Conservation (phyloP, 257 asterid species). For the Solanum pimpinellifolium region DNA sequence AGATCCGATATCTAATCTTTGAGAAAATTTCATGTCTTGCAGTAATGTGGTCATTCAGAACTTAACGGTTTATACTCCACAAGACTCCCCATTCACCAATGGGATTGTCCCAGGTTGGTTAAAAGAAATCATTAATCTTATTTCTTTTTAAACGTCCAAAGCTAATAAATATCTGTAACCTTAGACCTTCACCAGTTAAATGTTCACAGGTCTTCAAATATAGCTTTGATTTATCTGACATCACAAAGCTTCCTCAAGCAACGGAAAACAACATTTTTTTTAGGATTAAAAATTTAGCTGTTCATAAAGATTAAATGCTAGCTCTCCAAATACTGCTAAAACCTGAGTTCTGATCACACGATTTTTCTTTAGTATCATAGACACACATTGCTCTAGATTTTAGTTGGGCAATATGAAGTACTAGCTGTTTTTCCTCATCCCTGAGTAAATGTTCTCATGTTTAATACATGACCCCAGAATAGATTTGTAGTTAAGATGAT, state of each 20-base stretch:
- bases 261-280: neutral
- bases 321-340: neutral
- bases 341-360: neutral
- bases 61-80: slow-evolving; percentile 64
- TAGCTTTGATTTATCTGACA: neutral
- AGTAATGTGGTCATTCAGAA: slow-evolving; percentile 88
- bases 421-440: neutral
- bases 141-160: neutral
- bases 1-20: neutral
- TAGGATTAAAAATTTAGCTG: neutral
- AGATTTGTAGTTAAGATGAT: neutral
- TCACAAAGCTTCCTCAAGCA: neutral
- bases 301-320: neutral
- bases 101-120: slow-evolving; percentile 88
- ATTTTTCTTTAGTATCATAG: neutral
- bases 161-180: neutral
- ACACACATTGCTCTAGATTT: neutral
- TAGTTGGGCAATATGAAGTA: neutral
- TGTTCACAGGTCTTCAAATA: neutral
- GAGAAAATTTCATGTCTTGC: slow-evolving; percentile 20
- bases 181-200: neutral
- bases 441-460: neutral
- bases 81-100: slow-evolving; percentile 68
- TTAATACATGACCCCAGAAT: neutral
- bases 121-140: neutral